Base-by-base conservation (phyloP, 2,329 filamentous ascomycete species). In the Teratosphaeria epicoccoides region DNA sequence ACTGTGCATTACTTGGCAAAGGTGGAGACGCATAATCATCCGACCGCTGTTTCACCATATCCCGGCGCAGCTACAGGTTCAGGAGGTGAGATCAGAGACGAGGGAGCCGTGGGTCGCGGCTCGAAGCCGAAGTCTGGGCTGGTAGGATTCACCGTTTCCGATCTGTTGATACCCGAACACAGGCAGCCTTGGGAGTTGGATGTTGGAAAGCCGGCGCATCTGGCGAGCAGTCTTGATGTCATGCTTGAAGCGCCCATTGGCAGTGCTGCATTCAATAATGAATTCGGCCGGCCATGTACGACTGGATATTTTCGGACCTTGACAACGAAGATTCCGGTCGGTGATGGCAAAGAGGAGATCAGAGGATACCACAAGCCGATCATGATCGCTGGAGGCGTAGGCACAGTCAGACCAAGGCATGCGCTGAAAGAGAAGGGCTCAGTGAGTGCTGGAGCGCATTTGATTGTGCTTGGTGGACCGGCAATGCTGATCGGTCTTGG, bases 181-280 rank as follows among this genome's bases (percentile, higher is more conserved):
- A 77, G 76, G 55, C 82, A 87, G 55, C 88, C 90, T 1, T 98
- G 93, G 93, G 93, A 98, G 68, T 73, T 87, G 26, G 87, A 96
- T 63, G 80, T 95, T 51, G 93, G 93, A 47, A 90, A 86, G 65
- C 93, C 93, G 4, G 79, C 82, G 44, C 93, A 98, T 70, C 93
- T 95, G 64, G 90, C 93, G 20, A 95, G 88, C 72, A 89, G 87
- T 71, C 74, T 96, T 33, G 90, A 97, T 66, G 97, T 98, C 61
- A 97, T 98, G 91, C 76, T 97, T 10, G 91, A 98, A 68, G 93
- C 89, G 0, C 93, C 93, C 0, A 93, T 98, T 61, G 93, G 93
- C 29, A 93, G 87, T 62, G 93, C 93, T 48, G 83, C 88, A 20
- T 97, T 95, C 76, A 97, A 97, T 75, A 98, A 98, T 66, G 93